A percentile compares a stretch with the other conserved stretches of the same genome.
Conservation (phyloP, 805 yeast species). For the Candida succiphila region DNA sequence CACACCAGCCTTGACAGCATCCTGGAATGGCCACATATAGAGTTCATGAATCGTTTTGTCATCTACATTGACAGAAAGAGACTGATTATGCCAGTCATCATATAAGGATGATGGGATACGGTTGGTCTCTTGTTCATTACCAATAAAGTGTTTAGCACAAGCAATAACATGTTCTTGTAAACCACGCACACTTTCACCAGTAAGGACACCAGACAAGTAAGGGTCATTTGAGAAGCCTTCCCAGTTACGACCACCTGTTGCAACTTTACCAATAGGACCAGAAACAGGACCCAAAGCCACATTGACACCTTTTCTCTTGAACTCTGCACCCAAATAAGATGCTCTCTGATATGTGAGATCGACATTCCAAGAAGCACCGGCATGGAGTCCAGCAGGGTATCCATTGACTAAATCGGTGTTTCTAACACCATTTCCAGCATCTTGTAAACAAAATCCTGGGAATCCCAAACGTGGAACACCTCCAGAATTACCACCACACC, state of each 20-base stretch:
- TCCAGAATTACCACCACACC: conserved; percentile 40
- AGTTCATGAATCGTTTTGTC: conserved; percentile 54
- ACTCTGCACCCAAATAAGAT: conserved; percentile 47
- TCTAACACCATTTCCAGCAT: conserved; percentile 54
- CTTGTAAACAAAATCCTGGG: conserved; percentile 48
- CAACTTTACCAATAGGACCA: conserved; percentile 54
- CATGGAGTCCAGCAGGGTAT: conserved; percentile 50
- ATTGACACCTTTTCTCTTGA: conserved; percentile 43
- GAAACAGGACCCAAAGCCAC: conserved; percentile 45
- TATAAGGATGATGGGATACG: conserved; percentile 33
- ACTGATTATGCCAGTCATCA: conserved; percentile 43
- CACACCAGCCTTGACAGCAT: conserved; percentile 47
- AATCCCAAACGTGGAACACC: conserved; percentile 49
- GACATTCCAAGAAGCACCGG: conserved; percentile 48
- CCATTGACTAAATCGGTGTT: conserved; percentile 45
- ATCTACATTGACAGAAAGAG: conserved; percentile 38
- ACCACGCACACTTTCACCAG: conserved; percentile 43
- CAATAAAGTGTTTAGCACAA: conserved; percentile 45
- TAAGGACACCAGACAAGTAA: conserved; percentile 45
- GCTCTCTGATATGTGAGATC: conserved; percentile 43
- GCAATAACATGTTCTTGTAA: conserved; percentile 53
- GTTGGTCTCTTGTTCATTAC: conserved; percentile 55
- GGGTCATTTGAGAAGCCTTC: conserved; percentile 58
- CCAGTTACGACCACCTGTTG: conserved; percentile 58
- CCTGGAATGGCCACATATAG: conserved; percentile 60